These are phyloP conservation scores for Suillus discolor DNA, from an alignment of 768 basidiomycete species.

Conservation along the genomic window DNA sequence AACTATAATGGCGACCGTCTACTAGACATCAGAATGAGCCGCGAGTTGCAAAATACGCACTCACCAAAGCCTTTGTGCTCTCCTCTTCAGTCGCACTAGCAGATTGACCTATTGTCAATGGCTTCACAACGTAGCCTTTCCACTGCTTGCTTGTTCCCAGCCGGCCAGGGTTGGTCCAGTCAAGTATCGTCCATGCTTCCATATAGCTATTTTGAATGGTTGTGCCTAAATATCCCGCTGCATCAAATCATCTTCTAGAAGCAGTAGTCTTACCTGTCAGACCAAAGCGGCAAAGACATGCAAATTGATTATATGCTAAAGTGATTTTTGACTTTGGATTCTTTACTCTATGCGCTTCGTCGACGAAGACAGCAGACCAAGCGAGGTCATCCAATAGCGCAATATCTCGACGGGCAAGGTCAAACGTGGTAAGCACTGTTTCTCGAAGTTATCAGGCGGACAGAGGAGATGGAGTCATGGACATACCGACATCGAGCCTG, in stretches of 20 bases:
- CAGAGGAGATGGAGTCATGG: background rate
- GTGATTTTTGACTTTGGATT: constrained; percentile 71
- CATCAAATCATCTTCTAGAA: constrained; percentile 13
- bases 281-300: constrained; percentile 73
- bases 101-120: constrained; percentile 70
- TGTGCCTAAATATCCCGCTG: constrained; percentile 25
- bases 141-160: constrained; percentile 78
- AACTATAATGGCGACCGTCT: constrained; percentile 65
- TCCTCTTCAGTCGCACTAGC: constrained; percentile 64
- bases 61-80: constrained; percentile 53
- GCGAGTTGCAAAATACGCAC: constrained; percentile 14
- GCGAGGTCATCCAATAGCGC: constrained; percentile 65
- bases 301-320: constrained; percentile 69
- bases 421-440: constrained; percentile 81
- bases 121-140: constrained; percentile 70
- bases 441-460: constrained; percentile 1
- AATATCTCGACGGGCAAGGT: constrained; percentile 72
- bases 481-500: constrained; percentile 80
- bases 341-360: constrained; percentile 92
- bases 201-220: constrained; percentile 86
- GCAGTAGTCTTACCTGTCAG: constrained; percentile 58
- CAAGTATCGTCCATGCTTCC: constrained; percentile 90
- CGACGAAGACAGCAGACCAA: constrained; percentile 77
- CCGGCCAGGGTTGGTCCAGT: constrained; percentile 87
- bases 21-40: constrained; percentile 9